Evolutionary conservation across 1,284 basidiomycete genomes (phyloP).

Genomic region (Cutaneotrichosporon sp.): DNA sequence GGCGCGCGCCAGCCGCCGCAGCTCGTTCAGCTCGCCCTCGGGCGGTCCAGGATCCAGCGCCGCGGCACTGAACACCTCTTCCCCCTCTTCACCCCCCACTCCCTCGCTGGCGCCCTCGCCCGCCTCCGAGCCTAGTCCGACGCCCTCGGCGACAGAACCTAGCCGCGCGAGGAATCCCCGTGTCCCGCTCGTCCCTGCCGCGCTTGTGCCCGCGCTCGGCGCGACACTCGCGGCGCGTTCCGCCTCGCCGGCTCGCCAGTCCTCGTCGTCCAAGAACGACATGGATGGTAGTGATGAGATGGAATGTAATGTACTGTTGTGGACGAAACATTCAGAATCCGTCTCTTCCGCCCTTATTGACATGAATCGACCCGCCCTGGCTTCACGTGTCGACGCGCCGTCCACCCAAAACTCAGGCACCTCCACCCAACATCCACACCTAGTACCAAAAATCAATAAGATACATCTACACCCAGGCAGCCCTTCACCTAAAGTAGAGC

Average conservation of each 20-base stretch:
- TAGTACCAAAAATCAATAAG: too few species aligned
- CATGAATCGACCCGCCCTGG: background rate
- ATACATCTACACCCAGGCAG: too few species aligned
- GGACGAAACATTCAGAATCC: background rate
- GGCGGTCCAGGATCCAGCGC: conserved; percentile 9
- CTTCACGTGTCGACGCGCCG: background rate
- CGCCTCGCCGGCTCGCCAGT: background rate
- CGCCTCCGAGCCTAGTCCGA: background rate
- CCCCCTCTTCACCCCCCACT: background rate
- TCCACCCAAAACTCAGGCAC: too few species aligned
- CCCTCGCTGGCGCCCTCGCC: background rate
- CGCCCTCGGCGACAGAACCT: background rate
- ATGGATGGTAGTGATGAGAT: background rate
- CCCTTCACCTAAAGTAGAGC: conserved; percentile 25
- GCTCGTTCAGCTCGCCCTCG: conserved; percentile 35
- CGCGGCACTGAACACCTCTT: conserved; percentile 1
- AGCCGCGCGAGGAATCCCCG: conserved; percentile 8
- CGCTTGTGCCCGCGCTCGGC: background rate
- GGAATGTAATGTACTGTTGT: background rate
- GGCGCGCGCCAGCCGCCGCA: conserved; percentile 57
- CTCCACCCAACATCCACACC: too few species aligned
- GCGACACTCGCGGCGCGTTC: background rate
- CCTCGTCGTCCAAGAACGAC: conserved; percentile 1
- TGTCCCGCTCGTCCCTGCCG: background rate
- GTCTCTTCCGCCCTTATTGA: background rate